Evolutionary conservation across 495 filamentous ascomycete genomes (phyloP), one percentile per base, ranked within the genome.

Genomic region (Parmelia sp.): DNA sequence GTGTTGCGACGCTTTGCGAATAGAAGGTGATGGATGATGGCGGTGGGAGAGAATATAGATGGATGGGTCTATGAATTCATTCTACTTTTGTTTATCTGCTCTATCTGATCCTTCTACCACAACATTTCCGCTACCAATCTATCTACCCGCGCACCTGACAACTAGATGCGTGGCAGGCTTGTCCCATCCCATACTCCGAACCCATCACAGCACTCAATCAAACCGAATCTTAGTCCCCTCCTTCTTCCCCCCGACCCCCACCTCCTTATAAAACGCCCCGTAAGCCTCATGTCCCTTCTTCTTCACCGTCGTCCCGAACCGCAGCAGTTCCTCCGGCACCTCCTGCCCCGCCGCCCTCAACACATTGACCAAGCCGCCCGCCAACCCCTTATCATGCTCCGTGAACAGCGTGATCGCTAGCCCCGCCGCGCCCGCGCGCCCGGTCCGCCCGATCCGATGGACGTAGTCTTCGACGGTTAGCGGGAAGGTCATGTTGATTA

Each of bases 261-360:
- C 69, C 47, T 96, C 90, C 74, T 92, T 96, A 79, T 85, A 95
- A 71, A 96, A 97, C 1, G 90, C 90, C 53, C 94, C 94, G 73
- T 97, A 98, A 12, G 86, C 86, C 61, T 89, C 89, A 75, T 98
- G 93, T 49, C 84, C 85, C 90, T 97, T 97, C 82, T 95, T 96
- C 83, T 97, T 97, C 37, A 98, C 94, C 19, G 92, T 97, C n/a
- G 90, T 93, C 61, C 94, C 94, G 66, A 96, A 98, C 71, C 94
- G 96, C 66, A 96, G 74, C 42, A 97, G 76, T 17, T 86, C 88
- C 42, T 96, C 90, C 7, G 94, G 94, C 1, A 98, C 89, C 8
- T 86, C 81, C 71, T 97, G 94, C 58, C 90, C 89, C 8, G 94
- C 92, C 14, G 85, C 89, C 72, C 89, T 91, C 44, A 98, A 80